Conservation (phyloP, 2,329 filamentous ascomycete genomes). For the Septoria linicola region DNA sequence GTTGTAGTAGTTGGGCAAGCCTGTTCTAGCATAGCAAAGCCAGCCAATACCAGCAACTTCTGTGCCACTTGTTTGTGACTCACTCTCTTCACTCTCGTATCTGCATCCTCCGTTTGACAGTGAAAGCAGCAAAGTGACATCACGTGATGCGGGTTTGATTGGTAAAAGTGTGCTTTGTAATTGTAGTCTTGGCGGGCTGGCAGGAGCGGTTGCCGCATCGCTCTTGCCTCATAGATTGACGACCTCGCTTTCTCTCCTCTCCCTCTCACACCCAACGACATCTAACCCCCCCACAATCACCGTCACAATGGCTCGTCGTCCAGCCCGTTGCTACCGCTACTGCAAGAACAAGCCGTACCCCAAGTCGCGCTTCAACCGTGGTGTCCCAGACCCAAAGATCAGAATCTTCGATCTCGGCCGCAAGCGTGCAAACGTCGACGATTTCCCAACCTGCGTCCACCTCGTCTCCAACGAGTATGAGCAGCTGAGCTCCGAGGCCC, state of each 20-base stretch:
- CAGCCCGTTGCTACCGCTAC: slow-evolving; percentile 95
- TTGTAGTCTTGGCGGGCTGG: neutral
- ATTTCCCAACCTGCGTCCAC: slow-evolving; percentile 99
- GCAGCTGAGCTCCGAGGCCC: slow-evolving; percentile 98
- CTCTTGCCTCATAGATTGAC: neutral
- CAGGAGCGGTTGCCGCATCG: neutral
- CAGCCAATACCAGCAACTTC: neutral
- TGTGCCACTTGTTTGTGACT: neutral
- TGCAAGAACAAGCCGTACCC: slow-evolving; percentile 99
- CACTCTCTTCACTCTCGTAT: neutral
- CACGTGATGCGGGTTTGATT: neutral
- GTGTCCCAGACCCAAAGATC: slow-evolving; percentile 65
- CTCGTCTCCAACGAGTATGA: slow-evolving; percentile 99
- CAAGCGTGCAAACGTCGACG: slow-evolving; percentile 98
- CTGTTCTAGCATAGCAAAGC: no score
- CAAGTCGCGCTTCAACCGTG: slow-evolving; percentile 99
- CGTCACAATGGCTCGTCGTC: slow-evolving; percentile 98
- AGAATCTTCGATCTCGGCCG: slow-evolving; percentile 73
- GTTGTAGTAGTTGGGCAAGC: no score
- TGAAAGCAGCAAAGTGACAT: neutral
- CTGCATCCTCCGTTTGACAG: neutral
- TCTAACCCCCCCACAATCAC: slow-evolving; percentile 49
- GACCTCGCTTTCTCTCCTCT: slow-evolving; percentile 26
- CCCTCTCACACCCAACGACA: slow-evolving; percentile 48
- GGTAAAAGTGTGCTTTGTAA: neutral